phyloP scores from a whole-genome alignment of 768 basidiomycete species.

The Ephemerocybe angulata region DNA sequence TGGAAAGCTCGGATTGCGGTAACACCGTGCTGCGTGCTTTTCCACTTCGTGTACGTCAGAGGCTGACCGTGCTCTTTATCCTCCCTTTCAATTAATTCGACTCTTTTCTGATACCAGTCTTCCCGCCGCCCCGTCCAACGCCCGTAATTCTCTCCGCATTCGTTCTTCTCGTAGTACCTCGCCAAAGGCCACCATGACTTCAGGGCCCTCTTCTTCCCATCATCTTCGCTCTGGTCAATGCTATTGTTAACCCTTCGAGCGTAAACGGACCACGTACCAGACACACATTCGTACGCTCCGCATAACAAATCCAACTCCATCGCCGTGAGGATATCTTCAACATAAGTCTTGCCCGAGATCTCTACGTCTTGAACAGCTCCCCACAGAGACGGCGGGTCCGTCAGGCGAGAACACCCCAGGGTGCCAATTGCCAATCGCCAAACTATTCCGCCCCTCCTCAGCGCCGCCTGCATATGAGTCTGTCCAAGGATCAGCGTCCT shows the following conservation, averaged over 20 bases:
- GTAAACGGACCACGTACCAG: background rate
- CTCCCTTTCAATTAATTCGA: background rate
- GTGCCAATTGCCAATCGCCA: background rate
- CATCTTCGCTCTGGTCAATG: background rate
- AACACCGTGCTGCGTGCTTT: background rate
- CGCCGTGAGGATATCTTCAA: background rate
- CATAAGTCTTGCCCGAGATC: background rate
- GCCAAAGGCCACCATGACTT: constrained; percentile 4
- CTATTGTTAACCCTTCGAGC: background rate
- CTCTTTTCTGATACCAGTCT: background rate
- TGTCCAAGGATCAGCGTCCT: background rate
- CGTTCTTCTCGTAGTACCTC: background rate
- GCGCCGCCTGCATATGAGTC: background rate
- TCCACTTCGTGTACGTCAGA: background rate
- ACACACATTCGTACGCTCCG: constrained; percentile 5
- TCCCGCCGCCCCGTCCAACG: background rate
- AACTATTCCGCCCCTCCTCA: background rate
- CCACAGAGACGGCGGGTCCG: background rate
- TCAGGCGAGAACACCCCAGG: background rate
- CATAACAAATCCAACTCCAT: constrained; percentile 4
- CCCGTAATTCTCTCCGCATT: constrained; percentile 6
- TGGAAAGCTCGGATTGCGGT: background rate
- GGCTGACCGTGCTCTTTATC: background rate
- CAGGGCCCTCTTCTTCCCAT: background rate
- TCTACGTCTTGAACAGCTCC: background rate